phyloP scores from a whole-genome alignment of 768 basidiomycete genomes.

The Agaricus bisporus region DNA sequence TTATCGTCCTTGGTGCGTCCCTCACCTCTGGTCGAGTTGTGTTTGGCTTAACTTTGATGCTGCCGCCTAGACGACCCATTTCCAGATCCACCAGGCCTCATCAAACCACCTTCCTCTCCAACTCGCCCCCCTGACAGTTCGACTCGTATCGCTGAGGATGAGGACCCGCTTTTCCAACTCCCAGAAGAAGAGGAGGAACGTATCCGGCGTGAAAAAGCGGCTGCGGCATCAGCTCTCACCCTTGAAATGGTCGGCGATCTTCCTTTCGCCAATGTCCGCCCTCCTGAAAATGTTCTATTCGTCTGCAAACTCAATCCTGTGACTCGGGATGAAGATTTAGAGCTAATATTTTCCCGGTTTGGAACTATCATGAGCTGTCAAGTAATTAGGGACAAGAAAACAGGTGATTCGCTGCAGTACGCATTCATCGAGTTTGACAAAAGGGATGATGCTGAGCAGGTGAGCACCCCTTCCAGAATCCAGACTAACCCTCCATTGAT shows the following conservation, averaged over 20 bases:
- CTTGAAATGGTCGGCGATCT: conserved; percentile 99
- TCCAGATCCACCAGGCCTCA: conserved; percentile 75
- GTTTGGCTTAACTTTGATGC: not conserved
- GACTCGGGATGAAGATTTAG: conserved; percentile 92
- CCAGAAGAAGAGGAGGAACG: conserved; percentile 85
- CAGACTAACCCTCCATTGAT: conserved; percentile 2
- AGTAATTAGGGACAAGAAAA: conserved; percentile 92
- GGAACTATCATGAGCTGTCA: conserved; percentile 97
- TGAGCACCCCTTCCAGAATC: conserved; percentile 26
- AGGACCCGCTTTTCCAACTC: conserved; percentile 76
- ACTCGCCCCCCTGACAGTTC: conserved; percentile 78
- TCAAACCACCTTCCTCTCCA: conserved; percentile 71
- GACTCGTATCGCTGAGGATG: conserved; percentile 91
- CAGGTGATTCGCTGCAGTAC: conserved; percentile 95
- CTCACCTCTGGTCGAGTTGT: not conserved
- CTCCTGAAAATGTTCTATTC: conserved; percentile 97
- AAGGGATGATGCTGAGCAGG: conserved; percentile 90
- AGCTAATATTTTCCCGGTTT: conserved; percentile 95
- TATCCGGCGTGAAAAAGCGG: conserved; percentile 79
- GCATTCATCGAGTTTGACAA: conserved; percentile 99
- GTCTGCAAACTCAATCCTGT: conserved; percentile 98
- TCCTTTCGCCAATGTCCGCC: conserved; percentile 95
- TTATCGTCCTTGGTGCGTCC: conserved; percentile 80
- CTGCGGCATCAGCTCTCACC: conserved; percentile 88
- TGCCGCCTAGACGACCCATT: conserved; percentile 83